phyloP scores from a whole-genome alignment of 164 flowering plant species.

The Taxillus chinensis region DNA sequence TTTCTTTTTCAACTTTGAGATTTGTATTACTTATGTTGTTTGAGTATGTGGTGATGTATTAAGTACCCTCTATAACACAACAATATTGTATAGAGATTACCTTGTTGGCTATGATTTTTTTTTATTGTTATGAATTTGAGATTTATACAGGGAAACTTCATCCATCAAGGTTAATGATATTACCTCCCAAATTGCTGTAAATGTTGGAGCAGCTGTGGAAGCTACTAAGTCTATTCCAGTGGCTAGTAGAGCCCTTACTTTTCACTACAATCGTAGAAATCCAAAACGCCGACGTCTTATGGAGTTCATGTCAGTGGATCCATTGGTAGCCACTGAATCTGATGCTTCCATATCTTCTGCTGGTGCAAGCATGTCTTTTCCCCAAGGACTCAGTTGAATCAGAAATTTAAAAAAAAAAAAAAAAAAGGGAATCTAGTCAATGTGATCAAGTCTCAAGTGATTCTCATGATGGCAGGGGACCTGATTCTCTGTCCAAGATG shows the following conservation, averaged over 20 bases:
- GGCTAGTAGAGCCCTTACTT: conserved; percentile 26
- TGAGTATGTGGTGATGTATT: background rate
- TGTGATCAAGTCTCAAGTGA: conserved; percentile 24
- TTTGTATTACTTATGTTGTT: background rate
- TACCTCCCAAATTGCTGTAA: conserved; percentile 69
- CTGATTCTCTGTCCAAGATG: conserved; percentile 66
- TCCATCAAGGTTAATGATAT: conserved; percentile 84
- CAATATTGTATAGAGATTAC: background rate
- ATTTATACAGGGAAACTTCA: conserved; percentile 72
- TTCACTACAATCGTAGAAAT: conserved; percentile 67
- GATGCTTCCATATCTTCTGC: conserved; percentile 17
- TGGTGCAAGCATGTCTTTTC: conserved; percentile 13
- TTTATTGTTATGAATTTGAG: background rate
- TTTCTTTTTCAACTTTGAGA: background rate
- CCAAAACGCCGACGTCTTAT: conserved; percentile 71
- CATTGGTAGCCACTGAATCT: conserved; percentile 15
- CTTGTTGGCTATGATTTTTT: background rate
- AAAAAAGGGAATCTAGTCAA: conserved; percentile 18
- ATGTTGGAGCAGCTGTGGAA: conserved; percentile 88
- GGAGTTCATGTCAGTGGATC: conserved; percentile 25
- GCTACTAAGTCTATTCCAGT: conserved; percentile 52
- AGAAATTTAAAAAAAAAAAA: too few relatives aligned
- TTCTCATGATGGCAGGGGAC: conserved; percentile 36
- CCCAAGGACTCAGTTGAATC: conserved; percentile 28
- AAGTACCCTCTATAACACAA: background rate